A percentile compares a stretch with the other conserved stretches of the same genome.
phyloP scores from a whole-genome alignment of 306 rosid genomes.

The Glycyrrhiza uralensis region DNA sequence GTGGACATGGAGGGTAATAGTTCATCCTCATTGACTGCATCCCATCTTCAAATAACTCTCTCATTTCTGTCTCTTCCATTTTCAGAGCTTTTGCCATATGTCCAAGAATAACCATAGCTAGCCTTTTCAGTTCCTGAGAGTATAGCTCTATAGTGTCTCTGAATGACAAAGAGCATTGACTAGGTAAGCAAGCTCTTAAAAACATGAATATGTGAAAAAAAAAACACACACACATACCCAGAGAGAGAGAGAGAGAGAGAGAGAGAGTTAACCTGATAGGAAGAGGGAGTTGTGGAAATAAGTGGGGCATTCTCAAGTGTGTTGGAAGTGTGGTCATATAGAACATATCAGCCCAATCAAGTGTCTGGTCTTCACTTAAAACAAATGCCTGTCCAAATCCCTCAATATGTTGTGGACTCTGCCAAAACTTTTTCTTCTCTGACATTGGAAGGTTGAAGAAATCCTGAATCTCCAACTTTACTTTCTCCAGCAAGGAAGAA shows the following conservation, averaged over 20 bases:
- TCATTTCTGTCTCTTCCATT: constrained; percentile 24
- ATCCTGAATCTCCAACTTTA: constrained; percentile 33
- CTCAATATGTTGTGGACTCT: constrained; percentile 40
- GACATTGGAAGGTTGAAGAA: constrained; percentile 54
- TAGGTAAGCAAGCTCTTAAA: neutral
- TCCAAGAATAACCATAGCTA: constrained; percentile 20
- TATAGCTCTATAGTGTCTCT: constrained; percentile 44
- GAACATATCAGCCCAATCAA: constrained; percentile 59
- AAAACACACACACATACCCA: too few relatives aligned
- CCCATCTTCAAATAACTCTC: constrained; percentile 28
- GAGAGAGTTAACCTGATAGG: constrained; percentile 44
- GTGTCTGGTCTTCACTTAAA: constrained; percentile 32
- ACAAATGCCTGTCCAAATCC: constrained; percentile 70
- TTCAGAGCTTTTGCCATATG: constrained; percentile 25
- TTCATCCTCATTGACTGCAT: constrained; percentile 33
- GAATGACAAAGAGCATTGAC: neutral
- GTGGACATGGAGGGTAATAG: constrained; percentile 49
- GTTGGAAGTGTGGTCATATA: constrained; percentile 36
- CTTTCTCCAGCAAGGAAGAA: constrained; percentile 36
- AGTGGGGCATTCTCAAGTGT: constrained; percentile 43
- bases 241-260: neutral
- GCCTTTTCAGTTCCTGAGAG: constrained; percentile 8
- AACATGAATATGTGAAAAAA: neutral
- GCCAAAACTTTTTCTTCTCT: constrained; percentile 55
- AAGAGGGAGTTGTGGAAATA: constrained; percentile 49